phyloP scores from a whole-genome alignment of 805 yeast genomes.

The Cyberlindnera lachancei region DNA sequence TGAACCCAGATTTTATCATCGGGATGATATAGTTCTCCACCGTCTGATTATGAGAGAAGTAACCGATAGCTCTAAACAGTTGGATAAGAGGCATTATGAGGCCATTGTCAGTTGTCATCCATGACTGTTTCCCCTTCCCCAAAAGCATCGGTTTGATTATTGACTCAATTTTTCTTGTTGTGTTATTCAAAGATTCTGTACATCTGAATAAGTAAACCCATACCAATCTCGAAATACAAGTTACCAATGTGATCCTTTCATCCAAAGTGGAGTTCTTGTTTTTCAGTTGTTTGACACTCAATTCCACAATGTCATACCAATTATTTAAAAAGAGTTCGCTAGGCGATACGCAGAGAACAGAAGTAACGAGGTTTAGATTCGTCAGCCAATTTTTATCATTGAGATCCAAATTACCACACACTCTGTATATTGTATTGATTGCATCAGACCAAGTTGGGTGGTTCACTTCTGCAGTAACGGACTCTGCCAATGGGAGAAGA shows the following conservation, averaged over 20 bases:
- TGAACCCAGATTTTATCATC: conserved; percentile 53
- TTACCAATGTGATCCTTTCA: conserved; percentile 48
- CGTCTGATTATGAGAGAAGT: conserved; percentile 67
- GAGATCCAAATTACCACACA: conserved; percentile 36
- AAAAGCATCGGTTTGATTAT: conserved; percentile 51
- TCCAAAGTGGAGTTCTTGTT: conserved; percentile 42
- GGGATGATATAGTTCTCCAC: conserved; percentile 74
- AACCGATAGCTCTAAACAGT: conserved; percentile 71
- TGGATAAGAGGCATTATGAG: conserved; percentile 63
- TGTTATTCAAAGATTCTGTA: conserved; percentile 82
- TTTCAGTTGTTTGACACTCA: conserved; percentile 51
- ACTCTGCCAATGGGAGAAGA: conserved; percentile 74
- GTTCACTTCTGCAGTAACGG: conserved; percentile 87
- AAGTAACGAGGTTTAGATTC: conserved; percentile 58
- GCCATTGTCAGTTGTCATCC: conserved; percentile 62
- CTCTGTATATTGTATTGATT: conserved; percentile 50
- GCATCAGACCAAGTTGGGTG: conserved; percentile 95
- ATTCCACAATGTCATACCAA: conserved; percentile 69
- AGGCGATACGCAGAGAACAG: conserved; percentile 76
- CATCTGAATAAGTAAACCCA: conserved; percentile 90
- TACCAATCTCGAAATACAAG: conserved; percentile 62
- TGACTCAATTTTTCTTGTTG: conserved; percentile 67
- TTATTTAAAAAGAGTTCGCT: conserved; percentile 59
- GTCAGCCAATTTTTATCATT: conserved; percentile 55
- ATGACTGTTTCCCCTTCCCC: conserved; percentile 58